Evolutionary conservation across 805 yeast species (phyloP).

Genomic region (Teunomyces aglyptinius): DNA sequence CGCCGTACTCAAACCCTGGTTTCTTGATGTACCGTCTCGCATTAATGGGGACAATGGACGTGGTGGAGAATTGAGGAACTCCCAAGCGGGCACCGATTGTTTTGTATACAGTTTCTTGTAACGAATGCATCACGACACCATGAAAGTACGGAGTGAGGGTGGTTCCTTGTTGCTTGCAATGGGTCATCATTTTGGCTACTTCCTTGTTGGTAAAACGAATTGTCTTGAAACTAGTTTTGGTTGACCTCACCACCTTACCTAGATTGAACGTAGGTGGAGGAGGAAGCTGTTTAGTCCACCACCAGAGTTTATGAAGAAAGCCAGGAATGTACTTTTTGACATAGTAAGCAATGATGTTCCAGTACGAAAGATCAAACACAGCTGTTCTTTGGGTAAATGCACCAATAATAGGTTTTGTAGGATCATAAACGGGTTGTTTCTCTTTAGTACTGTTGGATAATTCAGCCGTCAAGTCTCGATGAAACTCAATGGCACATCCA

Average conservation of each 20-base stretch:
- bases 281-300: neutral
- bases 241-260: neutral
- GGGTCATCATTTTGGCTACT: neutral
- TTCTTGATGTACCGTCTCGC: constrained; percentile 9
- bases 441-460: constrained; percentile 1
- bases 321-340: neutral
- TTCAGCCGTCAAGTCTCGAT: constrained; percentile 9
- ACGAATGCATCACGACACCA: constrained; percentile 7
- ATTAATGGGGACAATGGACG: constrained; percentile 8
- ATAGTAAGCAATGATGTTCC: neutral
- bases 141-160: constrained; percentile 13
- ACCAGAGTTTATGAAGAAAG: neutral
- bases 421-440: neutral
- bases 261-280: neutral
- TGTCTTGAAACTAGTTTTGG: constrained; percentile 4
- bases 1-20: constrained; percentile 3
- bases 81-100: neutral
- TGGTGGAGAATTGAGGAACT: constrained; percentile 8
- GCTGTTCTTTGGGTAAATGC: neutral
- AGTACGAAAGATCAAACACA: neutral
- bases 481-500: constrained; percentile 9
- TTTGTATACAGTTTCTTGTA: constrained; percentile 7
- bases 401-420: neutral
- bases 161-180: constrained; percentile 8
- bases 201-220: constrained; percentile 3